Base-by-base conservation (phyloP, 495 filamentous ascomycete genomes). In the Penicillium diatomitis region DNA sequence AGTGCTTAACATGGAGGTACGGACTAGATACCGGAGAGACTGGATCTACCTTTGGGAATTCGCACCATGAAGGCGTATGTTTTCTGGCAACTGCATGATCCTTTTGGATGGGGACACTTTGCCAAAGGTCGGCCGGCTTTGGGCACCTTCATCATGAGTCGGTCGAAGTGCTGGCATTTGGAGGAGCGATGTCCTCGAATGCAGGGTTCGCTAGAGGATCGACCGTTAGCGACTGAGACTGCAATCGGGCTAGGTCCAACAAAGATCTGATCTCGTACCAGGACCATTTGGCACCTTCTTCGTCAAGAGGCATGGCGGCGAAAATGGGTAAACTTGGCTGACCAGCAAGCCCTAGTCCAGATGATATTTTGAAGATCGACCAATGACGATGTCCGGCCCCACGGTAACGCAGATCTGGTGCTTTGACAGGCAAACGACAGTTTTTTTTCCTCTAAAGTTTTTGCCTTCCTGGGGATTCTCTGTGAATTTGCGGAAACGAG, bases 181-280 rank as follows among this genome's bases (percentile, higher is more conserved):
- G 87, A 87, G 27, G 88, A 90, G 55, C 88, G 83, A 66, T 94
- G 88, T 44, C 88, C 88, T 46, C 86, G 84, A 54, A 91, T 87
- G 56, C 88, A 94, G 59, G 86, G 83, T 71, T 84, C 82, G 61
- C 87, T 92, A 6, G 31, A 34, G 42, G 28, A 4, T 59, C 10
- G 2, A 20, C 20, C 20, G 20, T 20, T 20, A 20, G 20, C 20
- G 20, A 20, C 20, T 20, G 20, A 20, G 20, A 20, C 20, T 20
- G 20, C 1, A 20, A 20, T 20, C 20, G 20, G 20, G 20, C 20
- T 0, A 20, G 20, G 20, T 2, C 20, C 9, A n/a, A 20, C 5
- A 32, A 29, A 43, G 27, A 40, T 35, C 10, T 2, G 20, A 20
- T 20, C 20, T 20, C 52, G 47, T 66, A 78, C 75, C 75, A 78